Base-by-base conservation (phyloP, 495 filamentous ascomycete genomes). In the Penicillium atrosanguineum region DNA sequence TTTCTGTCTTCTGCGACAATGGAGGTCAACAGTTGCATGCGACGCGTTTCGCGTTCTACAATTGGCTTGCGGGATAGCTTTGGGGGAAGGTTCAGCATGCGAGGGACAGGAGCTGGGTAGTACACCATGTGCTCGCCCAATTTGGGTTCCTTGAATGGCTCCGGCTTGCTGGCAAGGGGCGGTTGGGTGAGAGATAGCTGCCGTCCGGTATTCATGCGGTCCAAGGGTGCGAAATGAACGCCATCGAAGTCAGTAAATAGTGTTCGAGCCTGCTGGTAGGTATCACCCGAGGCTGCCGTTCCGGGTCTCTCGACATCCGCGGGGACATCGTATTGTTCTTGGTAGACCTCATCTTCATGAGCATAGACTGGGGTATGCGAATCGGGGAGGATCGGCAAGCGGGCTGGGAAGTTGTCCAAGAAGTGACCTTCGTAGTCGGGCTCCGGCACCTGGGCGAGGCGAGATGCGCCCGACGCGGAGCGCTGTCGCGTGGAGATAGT, bases 201-300 rank as follows among this genome's bases (percentile, higher is more conserved):
- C 14, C 67, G 69, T 29, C 59, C 69, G 50, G 61, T 60, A 56
- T 62, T 65, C 18, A 47, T 50, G 4, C 63, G 65, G 50, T 70
- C 76, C 29, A 71, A 60, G 19, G 76, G 80, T 25, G 83, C 74
- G 64, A 83, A 92, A 70, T 98, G 93, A 12, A 91, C 91, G 47
- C 94, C 94, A 73, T 97, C 94, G 62, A 98, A 98, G 66, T 96
- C 90, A 9, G 79, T 82, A 75, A 97, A 98, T 20, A 94, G 78
- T 31, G 73, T 71, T 16, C 79, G 74, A 1, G 84, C 84, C 64
- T 92, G 83, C 18, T 86, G 84, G 55, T 77, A 85, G 19, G 87
- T 91, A 56, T 85, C 85, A 18, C 67, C 77, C 7, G 90, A 91
- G 2, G 79, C 85, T 18, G 85, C 76, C 4, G 78, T 72, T 18